phyloP scores from a whole-genome alignment of 345 rosid species.

The Atalantia buxifolia region DNA sequence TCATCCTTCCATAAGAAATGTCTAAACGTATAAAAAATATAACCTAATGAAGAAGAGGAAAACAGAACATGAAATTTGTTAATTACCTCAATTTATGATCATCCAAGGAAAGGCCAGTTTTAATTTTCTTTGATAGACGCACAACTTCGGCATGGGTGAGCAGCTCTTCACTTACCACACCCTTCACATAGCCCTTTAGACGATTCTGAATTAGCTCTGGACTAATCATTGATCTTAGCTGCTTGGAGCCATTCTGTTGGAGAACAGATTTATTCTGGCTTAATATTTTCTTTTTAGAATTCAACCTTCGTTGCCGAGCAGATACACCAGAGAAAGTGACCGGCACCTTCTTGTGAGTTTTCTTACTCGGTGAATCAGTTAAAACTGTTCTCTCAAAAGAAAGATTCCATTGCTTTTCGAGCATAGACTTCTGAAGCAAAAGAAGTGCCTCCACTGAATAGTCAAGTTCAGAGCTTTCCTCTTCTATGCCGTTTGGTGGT shows the following conservation, averaged over 20 bases:
- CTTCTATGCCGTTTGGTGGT: conserved; percentile 36
- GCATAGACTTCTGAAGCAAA: conserved; percentile 82
- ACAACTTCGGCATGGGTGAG: conserved; percentile 85
- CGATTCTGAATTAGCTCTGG: conserved; percentile 60
- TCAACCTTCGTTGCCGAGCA: conserved; percentile 74
- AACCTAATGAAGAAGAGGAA: neutral
- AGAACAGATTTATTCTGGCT: conserved; percentile 28
- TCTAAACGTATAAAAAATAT: neutral
- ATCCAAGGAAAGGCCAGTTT: conserved; percentile 75
- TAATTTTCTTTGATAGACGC: conserved; percentile 66
- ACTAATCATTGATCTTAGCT: conserved; percentile 38
- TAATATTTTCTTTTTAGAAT: conserved; percentile 41
- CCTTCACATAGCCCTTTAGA: conserved; percentile 76
- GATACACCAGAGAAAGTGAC: conserved; percentile 73
- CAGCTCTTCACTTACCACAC: conserved; percentile 63
- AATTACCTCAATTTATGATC: conserved; percentile 72
- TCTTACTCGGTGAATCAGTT: conserved; percentile 30
- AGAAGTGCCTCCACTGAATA: conserved; percentile 74
- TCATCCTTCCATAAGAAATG: neutral
- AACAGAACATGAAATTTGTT: neutral
- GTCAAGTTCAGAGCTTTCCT: conserved; percentile 44
- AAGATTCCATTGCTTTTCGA: conserved; percentile 94
- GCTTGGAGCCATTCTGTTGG: conserved; percentile 32
- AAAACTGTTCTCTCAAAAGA: conserved; percentile 50
- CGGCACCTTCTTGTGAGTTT: conserved; percentile 39